Conservation (phyloP, 768 basidiomycete genomes). For the Psilocybe subaeruginosa region DNA sequence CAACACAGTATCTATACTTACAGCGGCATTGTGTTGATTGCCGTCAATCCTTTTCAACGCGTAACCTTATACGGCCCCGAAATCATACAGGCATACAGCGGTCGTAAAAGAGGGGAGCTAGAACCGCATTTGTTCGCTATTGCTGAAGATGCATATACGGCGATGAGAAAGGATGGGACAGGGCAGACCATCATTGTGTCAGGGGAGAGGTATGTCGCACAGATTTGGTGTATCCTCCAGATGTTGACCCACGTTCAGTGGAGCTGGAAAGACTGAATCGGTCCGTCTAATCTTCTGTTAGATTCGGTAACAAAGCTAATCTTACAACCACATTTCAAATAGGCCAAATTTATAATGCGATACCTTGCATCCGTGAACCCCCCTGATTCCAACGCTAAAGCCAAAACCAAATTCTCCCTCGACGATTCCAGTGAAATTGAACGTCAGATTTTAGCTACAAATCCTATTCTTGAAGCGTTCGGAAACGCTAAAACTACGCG, state of each 20-base stretch:
- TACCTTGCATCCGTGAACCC: slow-evolving; percentile 99
- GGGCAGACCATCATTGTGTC: slow-evolving; percentile 99
- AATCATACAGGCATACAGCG: slow-evolving; percentile 96
- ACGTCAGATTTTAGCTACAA: slow-evolving; percentile 97
- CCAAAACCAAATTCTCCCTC: slow-evolving; percentile 70
- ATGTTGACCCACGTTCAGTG: slow-evolving; percentile 53
- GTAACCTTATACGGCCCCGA: slow-evolving; percentile 96
- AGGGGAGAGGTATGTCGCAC: slow-evolving; percentile 80
- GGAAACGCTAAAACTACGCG: slow-evolving; percentile 99
- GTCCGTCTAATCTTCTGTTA: slow-evolving; percentile 44
- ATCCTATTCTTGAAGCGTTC: slow-evolving; percentile 98
- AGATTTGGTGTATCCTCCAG: slow-evolving; percentile 13
- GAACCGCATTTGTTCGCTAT: slow-evolving; percentile 99
- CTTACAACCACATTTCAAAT: slow-evolving; percentile 5
- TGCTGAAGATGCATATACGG: slow-evolving; percentile 98
- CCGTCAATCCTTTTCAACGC: slow-evolving; percentile 98
- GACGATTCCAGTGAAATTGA: slow-evolving; percentile 95
- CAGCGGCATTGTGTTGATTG: slow-evolving; percentile 97
- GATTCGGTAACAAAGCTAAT: background rate
- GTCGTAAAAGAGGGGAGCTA: slow-evolving; percentile 88
- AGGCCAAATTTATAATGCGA: slow-evolving; percentile 99
- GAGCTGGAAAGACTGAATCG: slow-evolving; percentile 99
- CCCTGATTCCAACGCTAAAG: slow-evolving; percentile 58
- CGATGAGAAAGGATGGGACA: slow-evolving; percentile 91
- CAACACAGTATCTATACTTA: slow-evolving; percentile 99